Base-by-base conservation (phyloP, 2,329 filamentous ascomycete species). In the Colletotrichum liriopes region DNA sequence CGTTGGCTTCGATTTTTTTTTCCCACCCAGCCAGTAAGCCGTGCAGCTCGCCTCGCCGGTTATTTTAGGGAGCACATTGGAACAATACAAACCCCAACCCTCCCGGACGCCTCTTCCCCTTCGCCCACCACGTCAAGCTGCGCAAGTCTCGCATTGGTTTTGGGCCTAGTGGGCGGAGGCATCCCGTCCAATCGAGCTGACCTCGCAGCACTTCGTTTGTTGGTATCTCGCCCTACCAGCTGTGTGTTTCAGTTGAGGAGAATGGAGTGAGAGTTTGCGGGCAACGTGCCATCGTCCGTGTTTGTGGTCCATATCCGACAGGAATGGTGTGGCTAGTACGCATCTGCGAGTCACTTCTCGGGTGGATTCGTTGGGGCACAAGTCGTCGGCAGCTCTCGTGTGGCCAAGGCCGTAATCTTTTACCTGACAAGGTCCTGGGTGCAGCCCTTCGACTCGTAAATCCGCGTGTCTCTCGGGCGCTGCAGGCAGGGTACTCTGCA, bases 141-240 rank as follows among this genome's bases (percentile, higher is more conserved):
- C 71, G 51, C 67, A 55, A 70, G 67, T 61, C 61, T 59, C 32
- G 63, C 55, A 54, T 51, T 59, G 43, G 37, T 14, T 14, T 29
- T 26, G 52, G 41, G 14, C 20, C 51, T 45, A 58, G 14, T 32
- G 20, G 23, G 18, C 51, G 52, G 69, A 32, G 32, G 45, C 18
- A 55, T 55, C 35, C 62, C 47, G 16, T 65, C 72, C 72, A 73
- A 73, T 70, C 70, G 60, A 61, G 47, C 45, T 20, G 29, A 45
- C 47, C 5, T 60, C 62, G 29, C 58, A 54, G 45, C n/a, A 8
- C 58, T 47, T 35, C 35, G 26, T 43, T 32, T 51, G 20, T 14
- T 39, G 35, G 11, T 29, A 64, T 18, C 18, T 20, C 16, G 23
- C 49, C 23, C 35, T n/a, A 12, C 18, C 16, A 7, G n/a, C 37